Evolutionary conservation across 805 yeast genomes (phyloP), one percentile per base, ranked within the genome.

Genomic region (Saturnispora besseyi): DNA sequence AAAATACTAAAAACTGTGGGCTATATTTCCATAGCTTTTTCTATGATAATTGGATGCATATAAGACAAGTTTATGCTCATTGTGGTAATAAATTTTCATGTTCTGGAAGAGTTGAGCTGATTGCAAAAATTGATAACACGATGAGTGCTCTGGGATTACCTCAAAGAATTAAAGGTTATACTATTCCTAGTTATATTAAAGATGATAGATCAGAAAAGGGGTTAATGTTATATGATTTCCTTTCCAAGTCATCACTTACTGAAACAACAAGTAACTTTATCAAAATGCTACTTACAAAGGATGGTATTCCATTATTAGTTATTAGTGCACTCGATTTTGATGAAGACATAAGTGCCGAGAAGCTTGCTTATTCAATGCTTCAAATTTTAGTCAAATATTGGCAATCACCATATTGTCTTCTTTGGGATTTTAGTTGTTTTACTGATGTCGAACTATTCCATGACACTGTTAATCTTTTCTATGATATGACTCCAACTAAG

Each of bases 371-470:
- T 64, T 74, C 82, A 52, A 57, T 81, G 7, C 74, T 85, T 48
- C 88, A 84, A 56, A 73, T 78, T 4, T 76, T 82, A 15, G 76
- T 83, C 47, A 84, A 82, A 59, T 73, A 86, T 26, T 84, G 95
- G 90, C 79, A 81, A 21, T 73, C 77, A 31, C 79, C 78, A 50
- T 86, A 75, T 61, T 77, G 79, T 52, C 52, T 81, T 45, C 76
- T 87, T 6, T 56, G 78, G 51, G 96, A 88, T 62, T 79, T 86
- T 55, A 84, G 95, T 0, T 82, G 80, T 11, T 80, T 74, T 59
- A 47, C 47, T 3, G 45, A 51, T 2, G 59, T 49, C 36, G 44
- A 41, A 5, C 11, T 56, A 5, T 48, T 59, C 24, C 44, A 41
- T 5, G 49, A 46, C 0, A 33, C 51, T 2, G 36, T 51, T 11